Percentiles rank a stretch among this genome's conserved stretches.
phyloP scores from a whole-genome alignment of 495 filamentous ascomycete genomes.

The Zalerion maritima region DNA sequence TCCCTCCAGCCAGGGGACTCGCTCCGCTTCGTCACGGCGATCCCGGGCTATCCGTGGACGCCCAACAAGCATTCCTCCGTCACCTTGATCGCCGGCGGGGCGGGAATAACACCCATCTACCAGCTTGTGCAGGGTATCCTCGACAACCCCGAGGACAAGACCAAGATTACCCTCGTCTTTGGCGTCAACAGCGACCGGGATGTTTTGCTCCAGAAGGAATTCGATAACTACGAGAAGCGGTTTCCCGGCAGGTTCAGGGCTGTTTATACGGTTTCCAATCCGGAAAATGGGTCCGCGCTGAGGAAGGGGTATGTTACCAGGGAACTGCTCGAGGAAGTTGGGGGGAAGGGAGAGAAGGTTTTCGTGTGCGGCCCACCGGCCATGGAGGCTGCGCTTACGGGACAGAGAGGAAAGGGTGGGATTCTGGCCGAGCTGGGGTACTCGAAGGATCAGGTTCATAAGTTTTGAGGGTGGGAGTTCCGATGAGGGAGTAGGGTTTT shows the following conservation, averaged over 20 bases:
- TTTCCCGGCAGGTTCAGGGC: slow-evolving; percentile 44
- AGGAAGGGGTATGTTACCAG: slow-evolving; percentile 42
- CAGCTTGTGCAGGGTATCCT: slow-evolving; percentile 47
- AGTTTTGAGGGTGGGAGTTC: too few relatives aligned
- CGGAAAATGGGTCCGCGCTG: slow-evolving; percentile 23
- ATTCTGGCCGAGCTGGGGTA: slow-evolving; percentile 39
- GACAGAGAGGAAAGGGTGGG: slow-evolving; percentile 21
- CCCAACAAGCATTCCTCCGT: slow-evolving; percentile 41
- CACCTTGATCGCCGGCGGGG: slow-evolving; percentile 46
- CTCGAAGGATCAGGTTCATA: slow-evolving; percentile 36
- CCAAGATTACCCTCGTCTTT: slow-evolving; percentile 48
- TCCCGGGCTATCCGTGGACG: slow-evolving; percentile 39
- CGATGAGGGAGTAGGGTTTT: too few relatives aligned
- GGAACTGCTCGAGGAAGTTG: slow-evolving; percentile 37
- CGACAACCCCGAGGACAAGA: slow-evolving; percentile 44
- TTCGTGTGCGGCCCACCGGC: slow-evolving; percentile 52
- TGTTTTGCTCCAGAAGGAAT: slow-evolving; percentile 40
- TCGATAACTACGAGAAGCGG: slow-evolving; percentile 34
- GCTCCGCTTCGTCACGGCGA: slow-evolving; percentile 34
- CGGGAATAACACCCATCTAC: slow-evolving; percentile 50
- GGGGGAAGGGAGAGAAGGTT: slow-evolving; percentile 33
- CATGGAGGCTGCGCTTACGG: slow-evolving; percentile 44
- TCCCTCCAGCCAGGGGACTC: slow-evolving; percentile 43
- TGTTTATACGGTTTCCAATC: slow-evolving; percentile 42
- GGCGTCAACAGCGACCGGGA: slow-evolving; percentile 50